These are phyloP conservation scores for Phytophthora gonapodyides DNA, from an alignment of 352 stramenopile species.

Conservation along the genomic window DNA sequence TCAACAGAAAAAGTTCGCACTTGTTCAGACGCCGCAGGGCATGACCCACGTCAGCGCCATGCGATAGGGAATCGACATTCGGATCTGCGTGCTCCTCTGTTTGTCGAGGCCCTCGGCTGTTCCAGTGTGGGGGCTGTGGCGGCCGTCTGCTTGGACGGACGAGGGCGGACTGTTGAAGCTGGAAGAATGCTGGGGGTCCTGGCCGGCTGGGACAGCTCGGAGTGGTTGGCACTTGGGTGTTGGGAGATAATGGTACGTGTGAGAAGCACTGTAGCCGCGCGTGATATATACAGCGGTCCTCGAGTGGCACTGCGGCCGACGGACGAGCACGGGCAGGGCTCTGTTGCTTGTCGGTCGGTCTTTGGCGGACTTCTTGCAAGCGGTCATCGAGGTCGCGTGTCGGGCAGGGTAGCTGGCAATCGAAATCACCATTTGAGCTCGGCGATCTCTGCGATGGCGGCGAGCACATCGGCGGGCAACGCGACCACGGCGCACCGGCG, in stretches of 20 bases:
- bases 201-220: conserved; percentile 1
- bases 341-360: no score
- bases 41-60: conserved; percentile 14
- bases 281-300: conserved; percentile 7
- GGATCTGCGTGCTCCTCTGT: no score
- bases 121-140: no score
- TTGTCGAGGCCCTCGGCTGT: no score
- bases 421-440: conserved; percentile 22
- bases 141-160: no score
- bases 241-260: conserved; percentile 1
- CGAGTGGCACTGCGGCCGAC: not conserved
- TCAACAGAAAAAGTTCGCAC: conserved; percentile 28
- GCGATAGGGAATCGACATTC: conserved; percentile 10
- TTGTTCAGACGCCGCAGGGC: not conserved
- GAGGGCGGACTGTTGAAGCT: not conserved
- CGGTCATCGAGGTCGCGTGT: conserved; percentile 7
- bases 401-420: conserved; percentile 1
- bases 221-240: not conserved
- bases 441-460: conserved; percentile 27
- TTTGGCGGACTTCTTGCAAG: no score
- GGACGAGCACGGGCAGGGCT: no score
- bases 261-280: conserved; percentile 17
- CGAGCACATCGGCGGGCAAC: conserved; percentile 22
- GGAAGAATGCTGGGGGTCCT: not conserved
- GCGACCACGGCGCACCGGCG: conserved; percentile 37